Evolutionary conservation across 164 flowering plant species (phyloP).

Genomic region (Stephania cephalantha): DNA sequence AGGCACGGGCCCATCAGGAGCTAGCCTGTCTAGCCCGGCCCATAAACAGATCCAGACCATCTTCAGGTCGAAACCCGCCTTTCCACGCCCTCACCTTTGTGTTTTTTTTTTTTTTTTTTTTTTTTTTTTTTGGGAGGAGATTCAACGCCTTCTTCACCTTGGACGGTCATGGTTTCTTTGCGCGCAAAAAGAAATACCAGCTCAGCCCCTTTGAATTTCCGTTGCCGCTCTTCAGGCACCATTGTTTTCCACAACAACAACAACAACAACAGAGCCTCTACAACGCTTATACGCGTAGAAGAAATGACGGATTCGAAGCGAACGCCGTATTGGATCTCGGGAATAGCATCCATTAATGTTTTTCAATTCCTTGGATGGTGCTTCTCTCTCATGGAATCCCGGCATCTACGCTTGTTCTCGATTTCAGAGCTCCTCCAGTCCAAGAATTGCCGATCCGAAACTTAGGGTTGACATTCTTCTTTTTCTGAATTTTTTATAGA

Average conservation of each 20-base stretch:
- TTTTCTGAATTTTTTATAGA: not conserved
- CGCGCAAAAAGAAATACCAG: not conserved
- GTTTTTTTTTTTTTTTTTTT: too few relatives aligned
- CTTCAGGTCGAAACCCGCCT: too few relatives aligned
- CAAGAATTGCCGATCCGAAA: not conserved
- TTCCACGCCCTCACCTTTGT: too few relatives aligned
- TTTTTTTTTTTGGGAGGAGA: too few relatives aligned
- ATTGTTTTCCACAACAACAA: too few relatives aligned
- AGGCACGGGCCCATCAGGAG: too few relatives aligned
- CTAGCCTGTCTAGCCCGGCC: too few relatives aligned
- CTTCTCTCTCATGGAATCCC: slow-evolving; percentile 9
- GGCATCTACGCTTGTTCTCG: slow-evolving; percentile 4
- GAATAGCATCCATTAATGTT: not conserved
- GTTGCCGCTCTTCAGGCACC: not conserved
- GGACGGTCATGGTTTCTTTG: not conserved
- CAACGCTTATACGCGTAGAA: not conserved
- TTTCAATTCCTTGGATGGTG: slow-evolving; percentile 2
- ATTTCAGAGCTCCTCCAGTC: not conserved
- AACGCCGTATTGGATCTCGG: slow-evolving; percentile 21
- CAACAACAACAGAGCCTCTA: too few relatives aligned
- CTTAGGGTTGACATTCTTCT: not conserved
- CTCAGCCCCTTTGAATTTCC: not conserved
- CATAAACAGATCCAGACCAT: too few relatives aligned
- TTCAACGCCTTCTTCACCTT: not conserved
- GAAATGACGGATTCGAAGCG: slow-evolving; percentile 13